Evolutionary conservation across 768 basidiomycete species (phyloP), one percentile per base, ranked within the genome.

Genomic region (Rossbeevera mucosa): DNA sequence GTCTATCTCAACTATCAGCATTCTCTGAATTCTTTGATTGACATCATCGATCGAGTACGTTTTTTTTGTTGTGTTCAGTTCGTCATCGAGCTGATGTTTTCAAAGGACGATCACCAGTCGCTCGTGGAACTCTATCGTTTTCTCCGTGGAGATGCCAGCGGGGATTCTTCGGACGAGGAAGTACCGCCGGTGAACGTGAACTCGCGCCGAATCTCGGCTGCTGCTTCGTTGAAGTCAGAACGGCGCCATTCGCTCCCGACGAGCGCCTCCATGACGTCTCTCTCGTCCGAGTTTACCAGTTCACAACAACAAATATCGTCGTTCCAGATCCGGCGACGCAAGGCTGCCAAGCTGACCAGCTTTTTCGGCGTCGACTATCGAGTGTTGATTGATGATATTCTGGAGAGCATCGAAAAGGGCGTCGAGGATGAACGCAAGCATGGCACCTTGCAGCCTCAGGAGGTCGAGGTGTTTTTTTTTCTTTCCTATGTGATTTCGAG

Each of bases 331-430:
- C 83, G 89, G 44, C 75, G 91, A 48, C 74, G 82, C 38, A 75
- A 84, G 52, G 90, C 89, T 5, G 89, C 90, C 55, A 93, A 93
- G 74, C 76, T 93, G 54, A 85, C 86, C 24, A 78, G 85, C 69
- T 92, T 92, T 76, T 93, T 93, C 70, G 90, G 90, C 21, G 91
- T 91, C 38, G 80, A 90, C 65, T 91, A 93, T 67, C 78, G 82
- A 24, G 86, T 88, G 50, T 71, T 92, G 51, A 83, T 92, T 50
- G 76, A 74, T 33, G 86, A 91, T 63, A 80, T 93, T 28, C 68
- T 93, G 57, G 87, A 90, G 58, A 90, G 86, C 47, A 85, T 93
- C 60, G 90, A 91, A 68, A 79, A 72, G 75, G 88, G 64, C 63
- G 72, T 93, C 45, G 80, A 86, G 61, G 81, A 86, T 59, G 90